Base-by-base conservation (phyloP, 192 early-diverging fungal species). In the Lobosporangium transversale region DNA sequence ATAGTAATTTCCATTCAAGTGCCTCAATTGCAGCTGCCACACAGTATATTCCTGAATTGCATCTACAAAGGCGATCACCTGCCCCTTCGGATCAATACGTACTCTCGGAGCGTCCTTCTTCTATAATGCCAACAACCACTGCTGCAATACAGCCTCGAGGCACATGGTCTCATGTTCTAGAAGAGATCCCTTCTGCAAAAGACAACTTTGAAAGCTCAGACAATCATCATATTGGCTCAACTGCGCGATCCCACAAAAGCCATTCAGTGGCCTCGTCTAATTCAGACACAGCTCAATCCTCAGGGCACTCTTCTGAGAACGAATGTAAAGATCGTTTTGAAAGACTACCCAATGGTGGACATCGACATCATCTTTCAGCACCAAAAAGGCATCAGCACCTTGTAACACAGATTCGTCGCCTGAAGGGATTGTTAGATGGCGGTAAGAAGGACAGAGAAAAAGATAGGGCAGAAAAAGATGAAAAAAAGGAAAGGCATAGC, bases 121-220 rank as follows among this genome's bases (percentile, higher is more conserved):
- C n/a, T n/a, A 12, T 17, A 50, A 17, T 27, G 40, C 6, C 37
- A 15, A 17, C 56, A 20, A 43, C 55, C 45, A 29, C 32, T 5
- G 15, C 53, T 17, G 44, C 52, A 14, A 17, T 24, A 6, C 18
- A 23, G 20, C 21, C 43, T 21, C 32, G 42, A 6, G n/a, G 6
- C 29, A 30, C 37, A 8, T 53, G 69, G 8, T 43, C 60, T 10
- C 45, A 27, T 30, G 29, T 56, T 14, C 33, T 67, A 21, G 32
- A 63, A 30, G 64, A 76, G 45, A 76, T 76, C 45, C 73, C 73
- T 1, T 76, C 73, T 1, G 64, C 73, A 7, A n/a, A n/a, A n/a
- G n/a, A n/a, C n/a, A n/a, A n/a, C n/a, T n/a, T n/a, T n/a, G n/a
- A n/a, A n/a, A n/a, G n/a, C n/a, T n/a, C n/a, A n/a, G n/a, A n/a